Base-by-base conservation (phyloP, 2,329 filamentous ascomycete species). In the Juglanconis sp. region DNA sequence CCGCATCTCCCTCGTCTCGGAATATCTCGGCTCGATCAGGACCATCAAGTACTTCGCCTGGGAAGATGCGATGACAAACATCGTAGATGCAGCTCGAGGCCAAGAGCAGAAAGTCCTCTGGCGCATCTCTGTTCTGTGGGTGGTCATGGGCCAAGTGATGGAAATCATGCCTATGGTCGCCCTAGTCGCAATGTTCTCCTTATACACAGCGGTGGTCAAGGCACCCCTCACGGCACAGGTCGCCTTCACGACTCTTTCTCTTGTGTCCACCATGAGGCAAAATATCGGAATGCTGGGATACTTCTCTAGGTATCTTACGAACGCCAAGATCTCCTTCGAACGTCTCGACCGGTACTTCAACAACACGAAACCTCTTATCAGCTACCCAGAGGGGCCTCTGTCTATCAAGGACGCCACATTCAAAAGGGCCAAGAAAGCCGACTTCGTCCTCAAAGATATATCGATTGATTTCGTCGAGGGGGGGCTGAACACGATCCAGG, bases 1-100 rank as follows among this genome's bases (percentile, higher is more conserved):
- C 15, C 79, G 84, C 32, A 81, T 86, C 57, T 84, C 82, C 1
- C 76, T 82, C 24, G 79, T 86, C 17, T 81, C 82, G 1, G 83
- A 86, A 65, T 86, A 85, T 64, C 74, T 86, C 32, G 72, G 77
- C 32, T 84, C 83, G 7, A 85, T 86, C 59, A 77, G 80, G 10
- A 81, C 81, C 15, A 79, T 86, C 70, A 86, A 86, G 66, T 86
- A 85, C 65, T 85, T 86, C 68, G 81, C 81, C 2, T 86, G 83
- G 84, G 83, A 86, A 66, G 75, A 77, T 17, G 76, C 80, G 36
- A 78, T 83, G 63, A 76, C 78, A 10, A 72, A 78, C n/a, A 79
- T 76, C 54, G 79, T 86, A 59, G 75, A 81, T 35, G 71, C 76
- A 4, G 76, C 81, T 10, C 79, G 84, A 2, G 68, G 72, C 13